A percentile compares a stretch with the other conserved stretches of the same genome.
phyloP scores from a whole-genome alignment of 2,329 filamentous ascomycete genomes.

The Emmonsia crescens region DNA sequence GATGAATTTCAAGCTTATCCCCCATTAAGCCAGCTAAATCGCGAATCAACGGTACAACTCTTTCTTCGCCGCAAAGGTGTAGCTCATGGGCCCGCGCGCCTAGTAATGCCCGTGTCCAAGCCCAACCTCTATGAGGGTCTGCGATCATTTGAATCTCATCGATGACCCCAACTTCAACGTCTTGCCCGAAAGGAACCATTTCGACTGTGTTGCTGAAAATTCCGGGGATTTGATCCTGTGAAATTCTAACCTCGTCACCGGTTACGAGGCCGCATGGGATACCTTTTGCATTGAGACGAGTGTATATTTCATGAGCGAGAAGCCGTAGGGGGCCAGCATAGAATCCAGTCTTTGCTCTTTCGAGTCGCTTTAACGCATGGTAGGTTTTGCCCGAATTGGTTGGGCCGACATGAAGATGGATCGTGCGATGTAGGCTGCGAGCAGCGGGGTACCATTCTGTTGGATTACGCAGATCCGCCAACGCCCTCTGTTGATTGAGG shows the following conservation, averaged over 20 bases:
- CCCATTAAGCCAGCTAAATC: constrained; percentile 68
- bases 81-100: constrained; percentile 80
- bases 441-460: constrained; percentile 88
- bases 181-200: constrained; percentile 55
- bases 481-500: constrained; percentile 48
- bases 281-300: constrained; percentile 69
- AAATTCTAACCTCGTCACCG: constrained; percentile 73
- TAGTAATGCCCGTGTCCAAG: constrained; percentile 85
- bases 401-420: constrained; percentile 89
- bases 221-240: constrained; percentile 43
- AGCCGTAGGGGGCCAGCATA: constrained; percentile 86
- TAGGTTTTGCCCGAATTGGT: constrained; percentile 99
- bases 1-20: constrained; percentile 70
- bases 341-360: constrained; percentile 63
- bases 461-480: constrained; percentile 80
- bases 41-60: constrained; percentile 67
- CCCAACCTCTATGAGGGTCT: constrained; percentile 69
- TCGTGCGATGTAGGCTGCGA: constrained; percentile 63
- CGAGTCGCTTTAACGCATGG: constrained; percentile 74
- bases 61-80: constrained; percentile 84
- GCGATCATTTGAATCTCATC: constrained; percentile 99
- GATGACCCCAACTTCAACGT: constrained; percentile 82
- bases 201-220: constrained; percentile 89
- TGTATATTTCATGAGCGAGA: constrained; percentile 88
- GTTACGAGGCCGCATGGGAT: constrained; percentile 71